These are phyloP conservation scores for Aspergillus conjunctus DNA, from an alignment of 495 filamentous ascomycete species.

Conservation along the genomic window DNA sequence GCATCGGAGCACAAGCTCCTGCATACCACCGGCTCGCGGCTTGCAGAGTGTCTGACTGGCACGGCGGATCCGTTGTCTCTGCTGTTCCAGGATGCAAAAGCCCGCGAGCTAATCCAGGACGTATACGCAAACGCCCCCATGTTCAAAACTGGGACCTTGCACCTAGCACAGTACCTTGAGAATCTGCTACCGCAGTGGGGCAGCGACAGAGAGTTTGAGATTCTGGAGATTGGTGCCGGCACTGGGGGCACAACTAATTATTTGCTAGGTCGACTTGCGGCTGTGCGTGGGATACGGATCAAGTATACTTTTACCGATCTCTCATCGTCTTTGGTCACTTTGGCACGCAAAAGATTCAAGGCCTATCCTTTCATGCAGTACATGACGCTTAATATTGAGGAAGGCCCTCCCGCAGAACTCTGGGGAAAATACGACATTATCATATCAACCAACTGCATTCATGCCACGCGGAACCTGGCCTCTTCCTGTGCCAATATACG, in stretches of 20 bases:
- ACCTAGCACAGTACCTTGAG: too few species aligned
- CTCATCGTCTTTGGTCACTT: constrained; percentile 38
- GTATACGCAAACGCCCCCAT: too few species aligned
- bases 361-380: constrained; percentile 33
- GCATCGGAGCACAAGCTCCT: constrained; percentile 33
- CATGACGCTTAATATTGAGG: constrained; percentile 36
- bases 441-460: constrained; percentile 47
- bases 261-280: too few species aligned
- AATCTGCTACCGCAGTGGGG: too few species aligned
- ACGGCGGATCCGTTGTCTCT: too few species aligned
- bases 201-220: constrained; percentile 31
- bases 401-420: constrained; percentile 23
- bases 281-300: constrained; percentile 25
- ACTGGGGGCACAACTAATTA: constrained; percentile 1
- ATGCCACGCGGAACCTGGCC: constrained; percentile 41
- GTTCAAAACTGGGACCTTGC: too few species aligned
- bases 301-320: constrained; percentile 48
- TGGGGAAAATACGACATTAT: constrained; percentile 33
- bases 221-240: too few species aligned
- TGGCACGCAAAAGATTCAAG: constrained; percentile 32
- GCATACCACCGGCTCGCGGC: constrained; percentile 25
- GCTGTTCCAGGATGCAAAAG: too few species aligned
- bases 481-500: constrained; percentile 31
- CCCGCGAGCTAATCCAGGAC: too few species aligned
- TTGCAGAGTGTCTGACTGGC: constrained; percentile 29